These are phyloP conservation scores for Candolleomyces efflorescens DNA, from an alignment of 768 basidiomycete species.

Conservation along the genomic window DNA sequence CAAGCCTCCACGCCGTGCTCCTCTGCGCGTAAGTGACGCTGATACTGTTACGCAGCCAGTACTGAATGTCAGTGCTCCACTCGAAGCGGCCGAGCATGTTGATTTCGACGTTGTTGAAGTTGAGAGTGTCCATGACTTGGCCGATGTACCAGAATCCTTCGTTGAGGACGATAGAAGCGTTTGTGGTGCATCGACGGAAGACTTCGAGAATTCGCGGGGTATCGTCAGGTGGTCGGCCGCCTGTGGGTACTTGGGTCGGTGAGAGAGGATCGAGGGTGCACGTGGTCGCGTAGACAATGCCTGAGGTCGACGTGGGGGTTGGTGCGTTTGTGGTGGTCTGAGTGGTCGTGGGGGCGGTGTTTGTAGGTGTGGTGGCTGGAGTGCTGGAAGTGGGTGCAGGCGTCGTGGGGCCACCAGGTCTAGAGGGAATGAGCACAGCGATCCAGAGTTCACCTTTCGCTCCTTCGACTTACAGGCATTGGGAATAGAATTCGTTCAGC, in stretches of 20 bases:
- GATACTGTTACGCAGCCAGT: conserved; percentile 9
- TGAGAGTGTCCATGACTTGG: conserved; percentile 7
- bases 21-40: conserved; percentile 5
- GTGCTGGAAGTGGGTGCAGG: conserved; percentile 16
- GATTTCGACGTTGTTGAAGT: conserved; percentile 6
- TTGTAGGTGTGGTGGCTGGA: conserved; percentile 17
- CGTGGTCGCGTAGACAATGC: not conserved
- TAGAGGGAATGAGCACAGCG: not conserved
- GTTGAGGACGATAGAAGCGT: conserved; percentile 4
- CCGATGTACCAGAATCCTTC: conserved; percentile 10
- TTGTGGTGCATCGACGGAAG: conserved; percentile 2
- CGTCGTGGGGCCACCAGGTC: conserved; percentile 16
- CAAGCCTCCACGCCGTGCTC: conserved; percentile 8
- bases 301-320: not conserved
- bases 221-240: conserved; percentile 6
- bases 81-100: conserved; percentile 2
- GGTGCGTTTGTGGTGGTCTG: conserved; percentile 18
- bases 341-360: conserved; percentile 26
- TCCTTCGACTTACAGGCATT: conserved; percentile 32
- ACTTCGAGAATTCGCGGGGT: conserved; percentile 6
- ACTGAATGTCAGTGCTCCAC: conserved; percentile 10
- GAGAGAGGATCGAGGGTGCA: conserved; percentile 8
- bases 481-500: conserved; percentile 35
- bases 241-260: conserved; percentile 6
- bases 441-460: not conserved